A percentile compares a stretch with the other conserved stretches of the same genome.
Evolutionary conservation across 2,329 filamentous ascomycete species (phyloP).

Genomic region (Botryotinia globosa): DNA sequence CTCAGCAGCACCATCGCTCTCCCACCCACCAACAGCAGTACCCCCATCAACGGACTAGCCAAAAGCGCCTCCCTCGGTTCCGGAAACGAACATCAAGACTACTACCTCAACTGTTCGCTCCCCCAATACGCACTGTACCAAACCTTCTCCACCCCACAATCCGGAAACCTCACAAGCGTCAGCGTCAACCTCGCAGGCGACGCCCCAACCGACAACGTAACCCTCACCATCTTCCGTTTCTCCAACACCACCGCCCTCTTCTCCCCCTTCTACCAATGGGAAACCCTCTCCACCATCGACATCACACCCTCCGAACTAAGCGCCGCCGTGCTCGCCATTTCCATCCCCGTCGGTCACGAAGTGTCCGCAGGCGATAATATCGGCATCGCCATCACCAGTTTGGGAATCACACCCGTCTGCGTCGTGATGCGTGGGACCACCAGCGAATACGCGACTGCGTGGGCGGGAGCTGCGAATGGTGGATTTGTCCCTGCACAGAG

Average conservation of each 20-base stretch:
- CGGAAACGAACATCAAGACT: conserved; percentile 20
- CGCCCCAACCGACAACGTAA: conserved; percentile 22
- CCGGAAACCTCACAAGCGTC: conserved; percentile 25
- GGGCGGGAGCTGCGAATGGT: neutral
- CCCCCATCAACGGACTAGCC: neutral
- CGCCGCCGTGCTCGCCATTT: conserved; percentile 21
- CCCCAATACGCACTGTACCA: conserved; percentile 29
- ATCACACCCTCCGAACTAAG: conserved; percentile 18
- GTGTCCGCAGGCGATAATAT: conserved; percentile 27
- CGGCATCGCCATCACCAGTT: conserved; percentile 26
- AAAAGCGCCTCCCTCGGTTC: conserved; percentile 20
- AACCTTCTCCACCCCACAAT: conserved; percentile 26
- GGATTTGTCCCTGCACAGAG: conserved; percentile 10
- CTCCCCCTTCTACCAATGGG: conserved; percentile 30
- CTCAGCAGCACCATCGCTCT: conserved; percentile 10
- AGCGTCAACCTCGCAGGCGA: conserved; percentile 28
- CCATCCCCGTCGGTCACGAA: conserved; percentile 18
- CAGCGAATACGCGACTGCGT: neutral
- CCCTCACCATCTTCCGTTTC: conserved; percentile 29
- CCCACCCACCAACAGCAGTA: neutral
- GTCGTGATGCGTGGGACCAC: conserved; percentile 15
- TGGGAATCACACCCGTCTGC: conserved; percentile 27
- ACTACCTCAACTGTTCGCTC: conserved; percentile 25
- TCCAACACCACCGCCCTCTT: conserved; percentile 28
- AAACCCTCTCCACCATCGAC: conserved; percentile 25